A percentile compares a stretch with the other conserved stretches of the same genome.
Conservation (phyloP, 2,329 filamentous ascomycete species). For the Pseudogymnoascus sp. region DNA sequence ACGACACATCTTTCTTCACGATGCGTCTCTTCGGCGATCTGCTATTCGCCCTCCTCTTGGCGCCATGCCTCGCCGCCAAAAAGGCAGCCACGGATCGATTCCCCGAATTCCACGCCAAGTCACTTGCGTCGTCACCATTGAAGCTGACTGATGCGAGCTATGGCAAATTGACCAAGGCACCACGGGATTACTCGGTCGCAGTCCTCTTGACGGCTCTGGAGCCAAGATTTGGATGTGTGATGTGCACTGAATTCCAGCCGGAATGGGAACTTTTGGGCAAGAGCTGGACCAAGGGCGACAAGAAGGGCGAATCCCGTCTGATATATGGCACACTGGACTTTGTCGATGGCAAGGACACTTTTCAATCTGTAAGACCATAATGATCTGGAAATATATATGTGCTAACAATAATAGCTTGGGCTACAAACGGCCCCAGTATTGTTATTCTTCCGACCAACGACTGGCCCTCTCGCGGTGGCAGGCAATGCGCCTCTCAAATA, state of each 20-base stretch:
- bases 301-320: constrained; percentile 61
- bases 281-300: constrained; percentile 83
- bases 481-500: constrained; percentile 66
- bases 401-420: constrained; percentile 56
- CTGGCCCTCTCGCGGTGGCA: constrained; percentile 67
- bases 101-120: constrained; percentile 60
- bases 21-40: constrained; percentile 65
- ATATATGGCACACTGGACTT: constrained; percentile 87
- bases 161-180: constrained; percentile 63
- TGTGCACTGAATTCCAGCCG: constrained; percentile 86
- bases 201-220: constrained; percentile 85
- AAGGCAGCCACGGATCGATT: constrained; percentile 61
- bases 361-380: constrained; percentile 63
- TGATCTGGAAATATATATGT: constrained; percentile 8
- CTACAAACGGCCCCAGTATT: constrained; percentile 92
- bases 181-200: constrained; percentile 75
- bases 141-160: constrained; percentile 74
- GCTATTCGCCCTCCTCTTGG: constrained; percentile 54
- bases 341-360: constrained; percentile 70
- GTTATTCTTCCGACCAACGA: constrained; percentile 77
- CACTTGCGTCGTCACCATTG: constrained; percentile 57
- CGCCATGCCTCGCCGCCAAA: constrained; percentile 55
- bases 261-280: constrained; percentile 84
- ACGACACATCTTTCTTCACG: constrained; percentile 29
- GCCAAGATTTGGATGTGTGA: constrained; percentile 69